A percentile compares a stretch with the other conserved stretches of the same genome.
phyloP scores from a whole-genome alignment of 306 rosid genomes.

The Quercus agrifolia region DNA sequence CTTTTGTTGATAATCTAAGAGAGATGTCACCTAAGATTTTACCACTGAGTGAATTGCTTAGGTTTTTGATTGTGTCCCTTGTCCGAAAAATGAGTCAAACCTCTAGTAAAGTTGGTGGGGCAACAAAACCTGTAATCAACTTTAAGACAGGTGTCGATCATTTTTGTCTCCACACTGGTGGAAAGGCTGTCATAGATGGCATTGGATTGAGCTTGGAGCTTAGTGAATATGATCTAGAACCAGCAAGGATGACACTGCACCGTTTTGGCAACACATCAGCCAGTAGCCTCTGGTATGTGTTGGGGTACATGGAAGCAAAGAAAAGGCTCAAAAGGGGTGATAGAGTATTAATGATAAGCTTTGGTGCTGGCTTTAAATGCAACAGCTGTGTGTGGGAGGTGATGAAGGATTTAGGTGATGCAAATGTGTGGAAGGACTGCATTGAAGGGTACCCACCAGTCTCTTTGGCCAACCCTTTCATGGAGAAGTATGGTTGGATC shows the following conservation, averaged over 20 bases:
- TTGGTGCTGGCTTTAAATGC: constrained; percentile 97
- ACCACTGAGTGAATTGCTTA: constrained; percentile 61
- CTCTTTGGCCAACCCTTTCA: constrained; percentile 68
- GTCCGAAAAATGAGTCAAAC: constrained; percentile 25
- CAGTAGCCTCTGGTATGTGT: constrained; percentile 79
- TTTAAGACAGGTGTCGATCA: constrained; percentile 73
- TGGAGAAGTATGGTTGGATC: constrained; percentile 84
- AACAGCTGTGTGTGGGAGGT: constrained; percentile 87
- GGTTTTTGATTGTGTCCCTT: constrained; percentile 35
- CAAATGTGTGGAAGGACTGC: constrained; percentile 76
- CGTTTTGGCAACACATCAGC: constrained; percentile 93
- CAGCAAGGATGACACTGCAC: constrained; percentile 92
- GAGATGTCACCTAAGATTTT: constrained; percentile 62
- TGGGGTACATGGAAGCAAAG: constrained; percentile 92
- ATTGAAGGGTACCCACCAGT: constrained; percentile 69
- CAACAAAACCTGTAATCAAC: constrained; percentile 41
- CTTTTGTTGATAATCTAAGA: constrained; percentile 72
- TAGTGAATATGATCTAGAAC: constrained; percentile 63
- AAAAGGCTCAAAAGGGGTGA: constrained; percentile 67
- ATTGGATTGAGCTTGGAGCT: constrained; percentile 63
- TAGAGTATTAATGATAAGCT: constrained; percentile 79
- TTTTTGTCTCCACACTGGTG: constrained; percentile 84
- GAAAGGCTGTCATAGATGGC: constrained; percentile 89
- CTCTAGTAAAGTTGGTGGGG: not conserved
- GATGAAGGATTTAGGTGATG: constrained; percentile 48